Evolutionary conservation across 371 early-diverging fungal genomes (phyloP).

Genomic region (Aphelidium insulamus): DNA sequence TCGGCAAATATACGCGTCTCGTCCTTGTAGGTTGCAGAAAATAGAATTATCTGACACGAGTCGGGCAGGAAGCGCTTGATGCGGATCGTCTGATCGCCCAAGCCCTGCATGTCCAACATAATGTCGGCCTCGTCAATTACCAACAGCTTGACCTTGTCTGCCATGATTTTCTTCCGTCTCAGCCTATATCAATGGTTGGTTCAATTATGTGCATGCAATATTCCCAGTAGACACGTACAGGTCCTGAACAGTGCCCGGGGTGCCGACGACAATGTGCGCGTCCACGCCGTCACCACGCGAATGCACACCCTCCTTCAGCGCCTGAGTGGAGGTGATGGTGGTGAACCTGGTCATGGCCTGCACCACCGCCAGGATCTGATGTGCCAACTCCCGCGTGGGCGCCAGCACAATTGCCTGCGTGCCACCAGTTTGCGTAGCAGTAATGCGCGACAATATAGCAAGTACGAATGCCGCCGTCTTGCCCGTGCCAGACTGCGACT

Average conservation of each 20-base stretch:
- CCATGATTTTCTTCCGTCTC: too few species aligned
- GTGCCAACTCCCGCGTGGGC: constrained; percentile 90
- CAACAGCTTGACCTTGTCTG: too few species aligned
- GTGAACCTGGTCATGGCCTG: constrained; percentile 72
- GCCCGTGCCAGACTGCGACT: constrained; percentile 76
- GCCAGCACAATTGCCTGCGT: constrained; percentile 81
- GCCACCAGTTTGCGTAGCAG: constrained; percentile 10
- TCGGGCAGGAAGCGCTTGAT: constrained; percentile 32
- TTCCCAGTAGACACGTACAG: too few species aligned
- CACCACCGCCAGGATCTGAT: constrained; percentile 84
- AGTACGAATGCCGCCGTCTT: constrained; percentile 95
- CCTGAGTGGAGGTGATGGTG: constrained; percentile 38
- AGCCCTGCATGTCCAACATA: constrained; percentile 69
- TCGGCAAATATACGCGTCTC: constrained; percentile 51
- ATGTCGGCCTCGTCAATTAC: constrained; percentile 89
- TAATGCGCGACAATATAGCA: constrained; percentile 57
- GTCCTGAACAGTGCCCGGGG: constrained; percentile 79
- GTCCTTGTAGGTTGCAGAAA: constrained; percentile 91
- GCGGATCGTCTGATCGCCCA: constrained; percentile 73
- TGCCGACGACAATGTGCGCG: constrained; percentile 78
- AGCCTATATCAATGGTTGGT: too few species aligned
- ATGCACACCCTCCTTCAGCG: constrained; percentile 41
- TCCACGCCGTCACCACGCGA: constrained; percentile 23
- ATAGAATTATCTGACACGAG: constrained; percentile 60
- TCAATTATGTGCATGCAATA: too few species aligned